Evolutionary conservation across 2,329 filamentous ascomycete genomes (phyloP), one percentile per base, ranked within the genome.

Genomic region (Neophaeococcomyces aloes): DNA sequence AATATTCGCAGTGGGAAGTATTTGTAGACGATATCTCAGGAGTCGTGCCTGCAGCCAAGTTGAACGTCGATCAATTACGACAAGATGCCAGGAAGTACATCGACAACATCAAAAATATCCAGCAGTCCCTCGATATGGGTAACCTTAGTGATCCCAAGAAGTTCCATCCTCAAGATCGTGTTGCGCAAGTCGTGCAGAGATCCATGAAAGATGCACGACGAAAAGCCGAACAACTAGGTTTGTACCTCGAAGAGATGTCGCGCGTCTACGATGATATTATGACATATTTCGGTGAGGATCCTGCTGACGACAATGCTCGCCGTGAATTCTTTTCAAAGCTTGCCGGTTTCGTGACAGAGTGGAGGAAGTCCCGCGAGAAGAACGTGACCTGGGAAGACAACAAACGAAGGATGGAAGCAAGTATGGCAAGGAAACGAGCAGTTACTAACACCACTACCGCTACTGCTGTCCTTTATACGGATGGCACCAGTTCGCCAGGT

Each of bases 131-230:
- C 39, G 91, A 98, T 64, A 83, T 81, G 27, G 91, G 91, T 56
- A 96, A 94, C 61, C 70, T 98, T 51, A 94, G 86, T 60, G 91
- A 98, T 60, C 83, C 89, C 34, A 95, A 91, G 72, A 93, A 89
- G 57, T 98, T 98, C 72, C 91, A 98, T 60, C 89, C 91, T 14
- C 86, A 96, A 65, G 91, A 98, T 63, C 85, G 91, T 48, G 88
- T 96, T 33, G 83, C 82, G 50, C 85, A 93, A 64, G 75, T 96
- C 27, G 88, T 94, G 44, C 86, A 94, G 65, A 76, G 89, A 40
- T 81, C 76, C 53, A 96, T 98, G 89, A 96, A 95, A 69, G 91
- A 98, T 53, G 91, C 91, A 15, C 73, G 91, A 49, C 77, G 89
- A 56, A 98, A 96, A 70, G 87, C 91, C 2, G 89, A 95, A 63